phyloP scores from a whole-genome alignment of 2,329 filamentous ascomycete genomes.

The Conoideocrella luteorostrata region DNA sequence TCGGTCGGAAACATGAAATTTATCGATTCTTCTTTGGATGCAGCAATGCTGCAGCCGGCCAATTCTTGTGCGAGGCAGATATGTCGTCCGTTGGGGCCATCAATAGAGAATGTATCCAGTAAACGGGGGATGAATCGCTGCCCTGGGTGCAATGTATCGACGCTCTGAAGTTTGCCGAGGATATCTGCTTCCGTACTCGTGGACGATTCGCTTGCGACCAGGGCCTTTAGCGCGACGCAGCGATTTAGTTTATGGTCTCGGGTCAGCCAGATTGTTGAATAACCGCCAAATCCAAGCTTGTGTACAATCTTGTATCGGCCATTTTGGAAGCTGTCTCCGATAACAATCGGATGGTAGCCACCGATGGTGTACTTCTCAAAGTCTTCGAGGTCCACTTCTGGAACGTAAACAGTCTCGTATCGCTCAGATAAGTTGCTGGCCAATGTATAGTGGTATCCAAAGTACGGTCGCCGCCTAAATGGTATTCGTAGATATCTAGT shows the following conservation, averaged over 20 bases:
- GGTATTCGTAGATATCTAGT: no score
- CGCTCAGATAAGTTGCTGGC: no score
- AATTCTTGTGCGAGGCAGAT: constrained; percentile 16
- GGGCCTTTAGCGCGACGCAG: not conserved
- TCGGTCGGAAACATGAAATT: constrained; percentile 7
- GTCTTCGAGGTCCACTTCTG: no score
- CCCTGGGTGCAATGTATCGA: not conserved
- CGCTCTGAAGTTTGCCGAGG: not conserved
- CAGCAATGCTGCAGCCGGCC: constrained; percentile 16
- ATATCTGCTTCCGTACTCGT: constrained; percentile 1
- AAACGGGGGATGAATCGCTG: constrained; percentile 10
- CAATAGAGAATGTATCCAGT: constrained; percentile 14
- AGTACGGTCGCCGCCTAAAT: no score
- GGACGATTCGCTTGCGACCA: not conserved
- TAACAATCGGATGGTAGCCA: no score
- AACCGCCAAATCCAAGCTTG: constrained; percentile 32
- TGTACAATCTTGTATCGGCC: constrained; percentile 28
- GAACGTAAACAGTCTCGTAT: no score
- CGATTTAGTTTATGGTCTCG: not conserved
- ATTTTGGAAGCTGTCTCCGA: constrained; percentile 25
- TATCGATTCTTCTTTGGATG: constrained; percentile 7
- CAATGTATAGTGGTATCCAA: no score
- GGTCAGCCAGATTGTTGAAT: constrained; percentile 30
- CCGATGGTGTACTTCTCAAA: no score
- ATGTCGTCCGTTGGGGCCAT: constrained; percentile 18